Base-by-base conservation (phyloP, 2,329 filamentous ascomycete species). In the Fusarium foetens region DNA sequence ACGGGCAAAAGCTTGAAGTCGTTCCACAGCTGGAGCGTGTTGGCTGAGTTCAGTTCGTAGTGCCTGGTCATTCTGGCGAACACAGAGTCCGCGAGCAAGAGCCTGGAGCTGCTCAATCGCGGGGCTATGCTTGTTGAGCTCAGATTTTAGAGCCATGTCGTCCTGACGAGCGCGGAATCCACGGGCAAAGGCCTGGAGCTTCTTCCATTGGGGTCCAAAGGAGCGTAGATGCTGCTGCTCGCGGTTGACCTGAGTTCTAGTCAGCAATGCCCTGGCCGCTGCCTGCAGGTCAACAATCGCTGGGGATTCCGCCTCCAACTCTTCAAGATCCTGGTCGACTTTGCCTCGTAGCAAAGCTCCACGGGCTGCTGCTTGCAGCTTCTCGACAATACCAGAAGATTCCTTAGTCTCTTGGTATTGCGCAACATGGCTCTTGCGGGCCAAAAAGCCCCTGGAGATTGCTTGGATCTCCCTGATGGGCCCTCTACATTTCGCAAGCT, bases 381-480 rank as follows among this genome's bases (percentile, higher is more conserved):
- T 82, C 66, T 85, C 82, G 42, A 92, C 86, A 57, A 86, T 83
- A 36, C 84, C 84, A 72, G 87, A 82, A 58, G 85, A 82, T 71
- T 85, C 80, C 71, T 83, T 83, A 23, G 88, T 89, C 78, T 89
- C 87, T 69, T 84, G 82, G 75, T 88, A 86, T 81, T 89, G 89
- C 68, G 83, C 83, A 57, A 84, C 80, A 66, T 92, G 81, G 53
- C 83, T 83, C 78, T 89, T 87, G 51, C 92, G 89, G 64, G 88
- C 81, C 70, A 94, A 82, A 73, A 90, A 91, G 31, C 92, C 93
- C 76, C 91, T 87, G 76, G 92, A 88, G 68, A 87, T 81, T 78
- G 90, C 88, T 79, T 92, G 90, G 51, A 94, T 87, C 72, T 89
- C 86, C 46, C 88, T 86, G 62, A 94, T 87, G 54, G 91, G 89